Conservation (phyloP, 352 stramenopile genomes). For the Globisporangium solare region DNA sequence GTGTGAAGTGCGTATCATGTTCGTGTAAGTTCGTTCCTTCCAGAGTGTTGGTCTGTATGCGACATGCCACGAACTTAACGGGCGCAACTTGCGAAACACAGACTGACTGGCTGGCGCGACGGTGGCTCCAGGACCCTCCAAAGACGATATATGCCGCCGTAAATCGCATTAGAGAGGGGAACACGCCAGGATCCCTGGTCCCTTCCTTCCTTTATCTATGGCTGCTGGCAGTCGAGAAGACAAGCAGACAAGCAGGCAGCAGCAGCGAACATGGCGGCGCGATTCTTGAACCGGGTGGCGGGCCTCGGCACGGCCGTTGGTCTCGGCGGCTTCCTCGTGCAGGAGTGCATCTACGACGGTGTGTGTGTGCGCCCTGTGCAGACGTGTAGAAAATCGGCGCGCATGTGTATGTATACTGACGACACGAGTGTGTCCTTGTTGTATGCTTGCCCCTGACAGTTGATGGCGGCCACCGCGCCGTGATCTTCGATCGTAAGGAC, state of each 20-base stretch:
- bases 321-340: conserved; percentile 57
- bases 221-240: conserved; percentile 2
- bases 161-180: neutral
- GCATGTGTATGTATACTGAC: neutral
- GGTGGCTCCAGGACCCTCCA: neutral
- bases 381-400: neutral
- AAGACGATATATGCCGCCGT: neutral
- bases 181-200: neutral
- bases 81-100: neutral
- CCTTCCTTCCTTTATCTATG: neutral
- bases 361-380: conserved; percentile 28
- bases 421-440: no score
- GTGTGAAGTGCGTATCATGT: neutral
- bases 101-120: neutral
- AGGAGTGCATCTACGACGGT: conserved; percentile 87
- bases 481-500: conserved; percentile 99
- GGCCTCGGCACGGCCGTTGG: conserved; percentile 51
- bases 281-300: conserved; percentile 74
- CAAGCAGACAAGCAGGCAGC: conserved; percentile 4
- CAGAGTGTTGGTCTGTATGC: neutral
- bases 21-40: neutral
- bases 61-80: neutral
- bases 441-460: conserved; percentile 9
- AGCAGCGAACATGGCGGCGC: conserved; percentile 41
- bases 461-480: conserved; percentile 96